Evolutionary conservation across 177 flowering plant species (phyloP).

Genomic region (Vitis hybrid): DNA sequence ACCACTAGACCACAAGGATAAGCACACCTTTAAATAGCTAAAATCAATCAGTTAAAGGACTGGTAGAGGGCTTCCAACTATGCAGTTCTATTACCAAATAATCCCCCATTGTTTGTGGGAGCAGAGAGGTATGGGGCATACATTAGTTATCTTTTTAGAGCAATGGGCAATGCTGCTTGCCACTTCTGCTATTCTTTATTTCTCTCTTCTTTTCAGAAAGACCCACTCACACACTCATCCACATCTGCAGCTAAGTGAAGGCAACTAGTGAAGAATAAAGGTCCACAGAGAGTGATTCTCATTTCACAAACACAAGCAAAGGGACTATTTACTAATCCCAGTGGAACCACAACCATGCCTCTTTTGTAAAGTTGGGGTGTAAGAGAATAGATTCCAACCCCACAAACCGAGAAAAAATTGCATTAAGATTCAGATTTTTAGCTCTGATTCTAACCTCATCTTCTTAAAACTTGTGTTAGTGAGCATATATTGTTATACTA

Average conservation of each 20-base stretch:
- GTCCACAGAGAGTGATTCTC: slow-evolving; percentile 20
- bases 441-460: neutral
- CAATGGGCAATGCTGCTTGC: slow-evolving; percentile 33
- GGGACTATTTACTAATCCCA: slow-evolving; percentile 12
- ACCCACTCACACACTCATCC: slow-evolving; percentile 24
- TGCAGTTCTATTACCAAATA: neutral
- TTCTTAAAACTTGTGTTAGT: slow-evolving; percentile 16
- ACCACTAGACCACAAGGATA: no score
- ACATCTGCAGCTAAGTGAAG: slow-evolving; percentile 17
- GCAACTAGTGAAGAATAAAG: slow-evolving; percentile 9
- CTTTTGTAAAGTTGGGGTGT: slow-evolving; percentile 16
- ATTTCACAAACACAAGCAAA: slow-evolving; percentile 6
- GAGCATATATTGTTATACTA: neutral
- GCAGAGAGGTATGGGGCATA: slow-evolving; percentile 29
- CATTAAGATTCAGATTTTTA: neutral
- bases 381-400: slow-evolving; percentile 28
- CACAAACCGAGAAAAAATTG: neutral
- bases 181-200: slow-evolving; percentile 25
- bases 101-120: neutral
- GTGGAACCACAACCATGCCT: slow-evolving; percentile 17
- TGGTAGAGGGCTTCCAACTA: neutral
- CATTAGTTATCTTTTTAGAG: slow-evolving; percentile 16
- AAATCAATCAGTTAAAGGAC: no score
- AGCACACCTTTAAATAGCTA: no score
- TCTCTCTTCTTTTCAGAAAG: slow-evolving; percentile 34